These are phyloP conservation scores for Sarocladiaceae sp. DNA, from an alignment of 2,329 filamentous ascomycete species.

Conservation along the genomic window DNA sequence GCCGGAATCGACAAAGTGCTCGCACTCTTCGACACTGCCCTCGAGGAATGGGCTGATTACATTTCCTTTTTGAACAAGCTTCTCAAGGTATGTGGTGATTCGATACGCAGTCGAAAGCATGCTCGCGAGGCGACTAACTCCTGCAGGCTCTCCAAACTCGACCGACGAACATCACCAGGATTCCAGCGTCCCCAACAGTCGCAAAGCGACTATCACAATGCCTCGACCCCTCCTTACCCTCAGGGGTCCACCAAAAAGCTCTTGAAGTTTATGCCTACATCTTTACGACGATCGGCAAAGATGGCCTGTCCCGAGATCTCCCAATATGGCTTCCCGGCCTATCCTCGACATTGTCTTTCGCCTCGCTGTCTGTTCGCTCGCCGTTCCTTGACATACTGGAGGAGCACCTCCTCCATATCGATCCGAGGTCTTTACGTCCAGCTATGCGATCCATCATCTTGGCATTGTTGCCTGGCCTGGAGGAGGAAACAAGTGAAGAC, in stretches of 20 bases:
- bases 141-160: constrained; percentile 80
- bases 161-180: constrained; percentile 62
- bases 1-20: constrained; percentile 82
- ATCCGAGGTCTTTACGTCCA: constrained; percentile 69
- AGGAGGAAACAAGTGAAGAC: constrained; percentile 96
- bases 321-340: constrained; percentile 87
- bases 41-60: constrained; percentile 99
- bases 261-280: constrained; percentile 90
- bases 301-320: constrained; percentile 77
- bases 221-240: constrained; percentile 86
- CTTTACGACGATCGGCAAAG: constrained; percentile 78
- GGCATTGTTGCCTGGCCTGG: constrained; percentile 82
- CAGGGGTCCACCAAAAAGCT: constrained; percentile 95
- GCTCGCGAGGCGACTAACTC: neutral
- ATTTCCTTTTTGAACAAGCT: constrained; percentile 93
- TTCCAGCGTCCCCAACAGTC: constrained; percentile 79
- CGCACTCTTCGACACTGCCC: constrained; percentile 82
- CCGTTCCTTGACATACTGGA: constrained; percentile 83
- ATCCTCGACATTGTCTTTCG: constrained; percentile 86
- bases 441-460: constrained; percentile 88
- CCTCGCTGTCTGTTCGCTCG: constrained; percentile 84
- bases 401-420: constrained; percentile 68
- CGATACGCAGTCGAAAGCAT: neutral
- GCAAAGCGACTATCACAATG: constrained; percentile 93
- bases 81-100: constrained; percentile 63